Evolutionary conservation across 345 rosid species (phyloP).

Genomic region (Euclidium syriacum): DNA sequence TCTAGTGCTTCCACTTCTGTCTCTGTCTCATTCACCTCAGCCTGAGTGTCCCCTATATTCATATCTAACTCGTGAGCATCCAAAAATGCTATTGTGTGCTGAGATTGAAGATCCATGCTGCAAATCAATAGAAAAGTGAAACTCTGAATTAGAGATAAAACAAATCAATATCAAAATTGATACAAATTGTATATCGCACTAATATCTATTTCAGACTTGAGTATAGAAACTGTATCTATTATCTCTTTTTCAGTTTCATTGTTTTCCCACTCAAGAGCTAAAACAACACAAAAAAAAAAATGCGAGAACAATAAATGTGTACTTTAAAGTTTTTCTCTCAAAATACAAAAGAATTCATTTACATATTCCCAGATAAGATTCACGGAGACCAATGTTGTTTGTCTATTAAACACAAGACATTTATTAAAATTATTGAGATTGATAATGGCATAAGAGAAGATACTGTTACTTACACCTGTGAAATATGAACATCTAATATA

Average conservation of each 20-base stretch:
- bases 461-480: constrained; percentile 55
- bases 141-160: too few species aligned
- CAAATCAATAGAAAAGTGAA: too few species aligned
- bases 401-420: constrained; percentile 16
- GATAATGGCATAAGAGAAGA: constrained; percentile 18
- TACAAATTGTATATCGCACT: neutral
- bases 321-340: constrained; percentile 33
- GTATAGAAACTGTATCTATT: neutral
- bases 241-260: neutral
- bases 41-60: too few species aligned
- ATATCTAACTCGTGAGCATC: too few species aligned
- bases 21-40: too few species aligned
- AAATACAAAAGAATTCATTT: constrained; percentile 31
- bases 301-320: constrained; percentile 16
- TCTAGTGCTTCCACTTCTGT: too few species aligned
- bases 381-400: constrained; percentile 21
- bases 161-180: too few species aligned
- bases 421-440: constrained; percentile 8
- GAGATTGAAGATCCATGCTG: too few species aligned
- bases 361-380: constrained; percentile 33
- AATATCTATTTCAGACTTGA: neutral
- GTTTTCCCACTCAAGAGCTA: neutral
- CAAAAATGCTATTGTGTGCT: too few species aligned
- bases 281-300: neutral
- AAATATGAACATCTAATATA: constrained; percentile 47